Base-by-base conservation (phyloP, 1,284 basidiomycete species). In the Pseudozyma sp. region DNA sequence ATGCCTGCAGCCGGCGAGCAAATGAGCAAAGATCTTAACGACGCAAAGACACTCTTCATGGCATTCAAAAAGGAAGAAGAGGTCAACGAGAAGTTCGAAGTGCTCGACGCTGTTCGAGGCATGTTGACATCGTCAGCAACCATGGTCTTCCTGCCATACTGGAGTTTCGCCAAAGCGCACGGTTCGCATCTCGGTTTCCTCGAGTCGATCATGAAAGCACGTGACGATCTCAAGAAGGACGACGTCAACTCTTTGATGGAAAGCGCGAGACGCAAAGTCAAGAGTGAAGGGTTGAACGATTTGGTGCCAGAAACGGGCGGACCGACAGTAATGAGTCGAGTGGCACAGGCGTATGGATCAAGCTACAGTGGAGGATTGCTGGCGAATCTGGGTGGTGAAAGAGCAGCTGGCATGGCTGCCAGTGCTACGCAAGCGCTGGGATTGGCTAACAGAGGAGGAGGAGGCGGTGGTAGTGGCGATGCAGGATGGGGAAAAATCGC, bases 111-210 rank as follows among this genome's bases (percentile, higher is more conserved):
- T 71, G 78, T 84, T 44, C 88, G 95, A 12, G 89, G 91, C 6
- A 89, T 99, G 85, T 87, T 99, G 36, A 92, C 93, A 64, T 94
- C 95, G 1, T 94, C 92, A 36, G 92, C 93, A 84, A 93, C 94
- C 74, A 91, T 99, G 87, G 92, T 93, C 3, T 97, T 98, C 87
- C 87, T 99, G 67, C 95, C 96, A 21, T 98, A 86, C 79, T 86
- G 93, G 93, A 89, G 90, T 12, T 99, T 99, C 85, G 96, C 95
- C n/a, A 94, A 95, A 81, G 90, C 92, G 16, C 93, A 97, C 85
- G 96, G 97, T 3, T 94, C 96, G 13, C 95, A 96, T 78, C 88
- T 98, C 38, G 88, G 90, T 3, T 99, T 98, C 82, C 91, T 97
- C 31, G 95, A 99, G 84, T 89, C 91, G 4, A 79, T 98, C 51